Conservation (phyloP, 2,329 filamentous ascomycete genomes). For the Fusarium lyarnte region DNA sequence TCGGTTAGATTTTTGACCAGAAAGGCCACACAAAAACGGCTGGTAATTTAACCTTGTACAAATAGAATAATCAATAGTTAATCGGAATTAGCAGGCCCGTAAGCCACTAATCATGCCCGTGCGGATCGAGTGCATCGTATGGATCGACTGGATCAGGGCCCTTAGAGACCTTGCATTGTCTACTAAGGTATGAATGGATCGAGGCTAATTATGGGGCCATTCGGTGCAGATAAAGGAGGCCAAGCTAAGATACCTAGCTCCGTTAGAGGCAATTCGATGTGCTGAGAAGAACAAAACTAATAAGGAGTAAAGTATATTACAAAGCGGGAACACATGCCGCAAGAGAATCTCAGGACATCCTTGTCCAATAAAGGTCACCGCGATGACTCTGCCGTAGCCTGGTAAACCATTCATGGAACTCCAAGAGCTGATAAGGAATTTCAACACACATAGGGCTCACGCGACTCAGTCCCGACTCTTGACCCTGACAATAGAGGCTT, state of each 20-base stretch:
- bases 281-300: neutral
- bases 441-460: neutral
- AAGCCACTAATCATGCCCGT: too few relatives aligned
- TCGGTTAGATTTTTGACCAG: too few relatives aligned
- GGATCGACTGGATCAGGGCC: too few relatives aligned
- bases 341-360: neutral
- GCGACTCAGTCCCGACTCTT: neutral
- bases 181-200: too few relatives aligned
- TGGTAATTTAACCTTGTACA: too few relatives aligned
- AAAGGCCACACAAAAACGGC: too few relatives aligned
- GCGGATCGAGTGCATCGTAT: too few relatives aligned
- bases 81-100: too few relatives aligned
- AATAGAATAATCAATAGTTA: too few relatives aligned
- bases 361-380: neutral
- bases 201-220: neutral
- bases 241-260: neutral
- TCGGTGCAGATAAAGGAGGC: neutral
- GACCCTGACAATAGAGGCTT: neutral
- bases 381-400: fast-evolving
- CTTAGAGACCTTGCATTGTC: neutral
- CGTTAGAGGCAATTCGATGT: too few relatives aligned
- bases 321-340: neutral
- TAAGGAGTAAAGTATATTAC: neutral
- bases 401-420: fast-evolving
- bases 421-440: neutral